A percentile compares a stretch with the other conserved stretches of the same genome.
phyloP scores from a whole-genome alignment of 2,329 filamentous ascomycete genomes.

The Stachybotrys elegans region DNA sequence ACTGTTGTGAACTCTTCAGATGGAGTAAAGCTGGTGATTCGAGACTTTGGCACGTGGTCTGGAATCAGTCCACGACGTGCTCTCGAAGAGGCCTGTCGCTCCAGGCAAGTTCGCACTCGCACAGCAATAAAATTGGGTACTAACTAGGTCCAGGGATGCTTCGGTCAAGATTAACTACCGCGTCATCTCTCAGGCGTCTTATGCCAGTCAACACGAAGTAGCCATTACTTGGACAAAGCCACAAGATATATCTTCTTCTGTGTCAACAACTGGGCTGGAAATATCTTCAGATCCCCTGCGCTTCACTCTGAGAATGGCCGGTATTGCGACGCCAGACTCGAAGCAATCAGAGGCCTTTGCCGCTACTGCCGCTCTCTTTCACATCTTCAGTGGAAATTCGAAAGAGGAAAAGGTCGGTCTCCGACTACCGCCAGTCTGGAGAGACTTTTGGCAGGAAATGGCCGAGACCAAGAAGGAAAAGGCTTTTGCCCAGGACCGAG shows the following conservation, averaged over 20 bases:
- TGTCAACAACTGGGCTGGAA: too few relatives aligned
- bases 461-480: slow-evolving; percentile 64
- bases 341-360: slow-evolving; percentile 85
- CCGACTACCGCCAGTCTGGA: slow-evolving; percentile 73
- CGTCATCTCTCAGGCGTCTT: slow-evolving; percentile 66
- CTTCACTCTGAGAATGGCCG: slow-evolving; percentile 68
- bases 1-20: slow-evolving; percentile 49
- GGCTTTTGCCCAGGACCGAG: slow-evolving; percentile 65
- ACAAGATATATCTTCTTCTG: slow-evolving; percentile 55
- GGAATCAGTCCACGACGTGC: slow-evolving; percentile 72
- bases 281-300: slow-evolving; percentile 40
- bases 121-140: too few relatives aligned
- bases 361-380: slow-evolving; percentile 76
- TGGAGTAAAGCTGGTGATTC: slow-evolving; percentile 55
- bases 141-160: slow-evolving; percentile 63
- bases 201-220: slow-evolving; percentile 71
- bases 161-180: slow-evolving; percentile 62
- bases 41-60: slow-evolving; percentile 80
- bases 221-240: slow-evolving; percentile 74
- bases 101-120: slow-evolving; percentile 47
- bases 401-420: slow-evolving; percentile 85
- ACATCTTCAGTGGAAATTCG: slow-evolving; percentile 68
- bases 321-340: slow-evolving; percentile 66
- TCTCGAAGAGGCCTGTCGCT: slow-evolving; percentile 82
- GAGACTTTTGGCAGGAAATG: slow-evolving; percentile 81